A percentile compares a stretch with the other conserved stretches of the same genome.
These are phyloP conservation scores for Leccinum aurantiacum DNA, from an alignment of 768 basidiomycete genomes.

Conservation along the genomic window DNA sequence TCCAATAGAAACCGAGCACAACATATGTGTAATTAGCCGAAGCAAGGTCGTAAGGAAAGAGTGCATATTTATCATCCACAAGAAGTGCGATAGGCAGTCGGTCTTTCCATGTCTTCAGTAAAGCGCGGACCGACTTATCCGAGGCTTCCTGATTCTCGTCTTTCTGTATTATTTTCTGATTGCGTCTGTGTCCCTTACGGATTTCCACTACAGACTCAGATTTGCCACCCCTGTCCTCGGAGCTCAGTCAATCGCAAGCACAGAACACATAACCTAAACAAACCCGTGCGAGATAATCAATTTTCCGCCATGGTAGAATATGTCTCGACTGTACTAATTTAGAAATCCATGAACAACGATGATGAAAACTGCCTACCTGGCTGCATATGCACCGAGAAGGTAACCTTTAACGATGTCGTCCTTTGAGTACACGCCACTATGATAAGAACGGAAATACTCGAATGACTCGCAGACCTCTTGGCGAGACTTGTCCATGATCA, in stretches of 20 bases:
- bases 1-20: constrained; percentile 61
- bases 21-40: constrained; percentile 50
- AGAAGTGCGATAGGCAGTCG: constrained; percentile 65
- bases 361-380: constrained; percentile 45
- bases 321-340: constrained; percentile 55
- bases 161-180: constrained; percentile 24
- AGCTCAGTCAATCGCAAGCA: constrained; percentile 2
- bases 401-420: constrained; percentile 70
- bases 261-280: constrained; percentile 18
- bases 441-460: constrained; percentile 67
- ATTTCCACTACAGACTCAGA: constrained; percentile 53
- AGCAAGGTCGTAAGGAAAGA: constrained; percentile 70
- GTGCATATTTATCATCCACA: constrained; percentile 69
- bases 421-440: constrained; percentile 73
- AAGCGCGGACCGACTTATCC: constrained; percentile 69
- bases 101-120: constrained; percentile 57
- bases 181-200: constrained; percentile 39
- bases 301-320: constrained; percentile 61
- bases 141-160: constrained; percentile 68
- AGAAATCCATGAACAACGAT: constrained; percentile 10
- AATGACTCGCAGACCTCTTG: constrained; percentile 84
- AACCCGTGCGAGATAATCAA: constrained; percentile 86
- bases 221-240: constrained; percentile 57
- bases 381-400: constrained; percentile 67
- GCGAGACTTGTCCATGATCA: constrained; percentile 52